Percentiles rank a stretch among this genome's conserved stretches.
phyloP scores from a whole-genome alignment of 805 yeast species.

The Suhomyces emberorum region DNA sequence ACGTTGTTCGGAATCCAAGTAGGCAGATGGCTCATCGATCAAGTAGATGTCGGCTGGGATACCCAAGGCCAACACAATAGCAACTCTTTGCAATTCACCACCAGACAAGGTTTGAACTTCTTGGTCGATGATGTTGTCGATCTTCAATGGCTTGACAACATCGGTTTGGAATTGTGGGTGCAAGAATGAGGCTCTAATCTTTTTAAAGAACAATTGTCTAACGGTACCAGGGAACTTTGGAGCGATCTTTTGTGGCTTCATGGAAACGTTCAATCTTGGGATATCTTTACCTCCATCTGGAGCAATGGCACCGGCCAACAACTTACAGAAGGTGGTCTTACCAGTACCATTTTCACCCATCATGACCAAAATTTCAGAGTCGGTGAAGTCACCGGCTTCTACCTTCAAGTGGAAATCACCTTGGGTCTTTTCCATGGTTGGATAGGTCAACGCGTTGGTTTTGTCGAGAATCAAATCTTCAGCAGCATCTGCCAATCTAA shows the following conservation, averaged over 20 bases:
- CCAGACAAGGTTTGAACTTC: conserved; percentile 97
- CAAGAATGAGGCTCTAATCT: conserved; percentile 89
- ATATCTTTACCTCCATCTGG: conserved; percentile 80
- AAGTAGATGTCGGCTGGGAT: conserved; percentile 91
- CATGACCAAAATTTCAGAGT: conserved; percentile 96
- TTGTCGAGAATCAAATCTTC: conserved; percentile 76
- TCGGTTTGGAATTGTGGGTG: conserved; percentile 98
- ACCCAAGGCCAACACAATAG: conserved; percentile 93
- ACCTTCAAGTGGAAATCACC: conserved; percentile 90
- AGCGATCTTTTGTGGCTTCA: conserved; percentile 99
- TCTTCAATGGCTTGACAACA: conserved; percentile 91
- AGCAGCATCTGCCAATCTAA: conserved; percentile 85
- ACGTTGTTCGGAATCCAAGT: conserved; percentile 99
- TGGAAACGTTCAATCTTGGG: conserved; percentile 87
- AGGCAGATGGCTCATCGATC: conserved; percentile 98
- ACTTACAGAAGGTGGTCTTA: conserved; percentile 94
- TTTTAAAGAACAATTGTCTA: conserved; percentile 94
- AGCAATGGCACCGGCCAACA: conserved; percentile 87
- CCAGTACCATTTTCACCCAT: conserved; percentile 99
- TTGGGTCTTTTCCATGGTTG: conserved; percentile 83
- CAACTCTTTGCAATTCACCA: conserved; percentile 99
- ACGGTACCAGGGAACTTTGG: conserved; percentile 99
- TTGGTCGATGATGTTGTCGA: conserved; percentile 93
- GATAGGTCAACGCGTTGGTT: conserved; percentile 73
- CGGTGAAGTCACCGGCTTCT: conserved; percentile 86